These are phyloP conservation scores for Syzygium syzygioides DNA, from an alignment of 441 rosid species.

Conservation along the genomic window DNA sequence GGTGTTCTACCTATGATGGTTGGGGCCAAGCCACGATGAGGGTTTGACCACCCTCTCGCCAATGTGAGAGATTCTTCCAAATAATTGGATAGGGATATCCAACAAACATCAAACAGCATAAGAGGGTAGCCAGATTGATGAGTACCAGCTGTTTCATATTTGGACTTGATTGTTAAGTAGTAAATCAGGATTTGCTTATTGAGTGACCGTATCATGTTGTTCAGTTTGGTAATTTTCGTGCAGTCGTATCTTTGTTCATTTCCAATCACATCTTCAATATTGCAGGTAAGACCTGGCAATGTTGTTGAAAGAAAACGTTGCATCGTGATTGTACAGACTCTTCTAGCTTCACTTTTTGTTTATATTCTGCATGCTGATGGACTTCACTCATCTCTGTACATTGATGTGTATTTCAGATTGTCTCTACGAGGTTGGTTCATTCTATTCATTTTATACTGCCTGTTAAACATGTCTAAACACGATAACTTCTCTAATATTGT, in stretches of 20 bases:
- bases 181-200: not conserved
- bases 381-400: not conserved
- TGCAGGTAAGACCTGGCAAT: constrained; percentile 81
- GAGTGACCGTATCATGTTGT: not conserved
- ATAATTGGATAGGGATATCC: not conserved
- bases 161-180: not conserved
- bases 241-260: not conserved
- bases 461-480: not conserved
- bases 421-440: constrained; percentile 50
- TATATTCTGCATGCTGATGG: not conserved
- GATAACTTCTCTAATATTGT: not conserved
- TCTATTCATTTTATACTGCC: not conserved
- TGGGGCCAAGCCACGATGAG: too few relatives aligned
- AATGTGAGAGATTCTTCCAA: not conserved
- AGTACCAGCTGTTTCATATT: not conserved
- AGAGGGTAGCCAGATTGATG: not conserved
- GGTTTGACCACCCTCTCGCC: not conserved
- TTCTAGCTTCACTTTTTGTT: not conserved
- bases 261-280: not conserved
- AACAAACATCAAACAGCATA: not conserved
- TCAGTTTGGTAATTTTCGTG: not conserved
- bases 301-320: constrained; percentile 83
- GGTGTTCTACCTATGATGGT: too few relatives aligned
- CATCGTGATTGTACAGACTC: not conserved
- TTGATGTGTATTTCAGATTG: constrained; percentile 42